Evolutionary conservation across 768 basidiomycete genomes (phyloP), one percentile per base, ranked within the genome.

Genomic region (Tulasnella sp.): DNA sequence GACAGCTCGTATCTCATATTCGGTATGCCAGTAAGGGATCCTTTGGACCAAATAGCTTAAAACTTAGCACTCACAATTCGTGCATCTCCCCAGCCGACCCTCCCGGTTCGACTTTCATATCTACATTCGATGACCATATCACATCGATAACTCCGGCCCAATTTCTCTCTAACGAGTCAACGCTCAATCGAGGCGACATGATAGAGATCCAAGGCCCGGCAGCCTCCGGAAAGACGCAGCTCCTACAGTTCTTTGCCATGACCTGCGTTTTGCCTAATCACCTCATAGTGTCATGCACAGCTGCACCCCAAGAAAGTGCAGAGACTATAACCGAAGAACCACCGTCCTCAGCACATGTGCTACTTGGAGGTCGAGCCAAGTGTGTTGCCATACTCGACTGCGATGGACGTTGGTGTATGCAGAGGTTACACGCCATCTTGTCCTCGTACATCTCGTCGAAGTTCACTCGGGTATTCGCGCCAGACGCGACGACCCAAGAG

Each of bases 161-260:
- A 11, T n/a, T 59, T 1, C 30, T 61, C 0, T 9, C 38, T 4
- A 38, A 38, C 8, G 58, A 59, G 9, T 66, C 73, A 26, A 68
- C 75, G 26, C 66, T 81, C 32, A 63, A 69, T 47, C 72, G 75
- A 48, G 84, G 84, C 34, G 83, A 88, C 68, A 76, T 86, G 42
- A 71, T 91, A 63, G 84, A 88, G 70, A 75, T 93, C 21, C 84
- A 89, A 70, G 89, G 89, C 1, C 78, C 82, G 1, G 74, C 88
- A 3, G 78, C 76, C 26, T 81, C 84, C 4, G 89, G 87, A 27
- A 93, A 92, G 72, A 84, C 86, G 1, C 84, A 85, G 63, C 72
- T 93, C n/a, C 70, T 89, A 26, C 85, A 85, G 67, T 77, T 80
- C 67, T 69, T 88, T 51, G 68, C 86, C 26, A 70, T 80, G 11